A percentile compares a stretch with the other conserved stretches of the same genome.
Evolutionary conservation across 306 rosid genomes (phyloP).

Genomic region (Hippophae gyantsensis): DNA sequence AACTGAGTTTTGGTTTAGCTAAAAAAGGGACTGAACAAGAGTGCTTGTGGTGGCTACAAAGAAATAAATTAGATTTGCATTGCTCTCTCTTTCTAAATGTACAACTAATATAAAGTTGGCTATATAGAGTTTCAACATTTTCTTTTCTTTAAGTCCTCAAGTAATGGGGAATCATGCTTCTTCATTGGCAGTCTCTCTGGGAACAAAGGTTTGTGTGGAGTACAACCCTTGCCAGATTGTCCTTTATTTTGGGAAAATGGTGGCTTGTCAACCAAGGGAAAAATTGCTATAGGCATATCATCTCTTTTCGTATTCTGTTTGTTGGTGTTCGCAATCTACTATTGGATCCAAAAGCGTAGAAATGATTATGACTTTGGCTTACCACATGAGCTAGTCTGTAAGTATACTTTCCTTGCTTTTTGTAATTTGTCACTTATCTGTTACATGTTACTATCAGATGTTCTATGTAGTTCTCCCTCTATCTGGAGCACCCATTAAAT

Average conservation of each 20-base stretch:
- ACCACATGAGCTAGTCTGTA: constrained; percentile 80
- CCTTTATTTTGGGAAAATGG: constrained; percentile 85
- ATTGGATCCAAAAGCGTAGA: constrained; percentile 64
- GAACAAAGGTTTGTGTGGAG: constrained; percentile 85
- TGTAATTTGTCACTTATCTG: constrained; percentile 6
- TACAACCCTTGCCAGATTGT: constrained; percentile 60
- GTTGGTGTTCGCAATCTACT: constrained; percentile 46
- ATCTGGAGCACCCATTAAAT: neutral
- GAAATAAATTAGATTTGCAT: neutral
- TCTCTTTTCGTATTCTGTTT: constrained; percentile 40
- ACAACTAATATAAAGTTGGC: neutral
- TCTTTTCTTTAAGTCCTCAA: neutral
- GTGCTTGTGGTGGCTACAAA: neutral
- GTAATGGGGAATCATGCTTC: neutral
- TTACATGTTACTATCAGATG: neutral
- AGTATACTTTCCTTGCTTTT: constrained; percentile 31
- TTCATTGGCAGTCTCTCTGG: constrained; percentile 54
- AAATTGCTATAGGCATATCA: constrained; percentile 70
- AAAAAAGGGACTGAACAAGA: neutral
- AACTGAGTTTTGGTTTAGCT: no score
- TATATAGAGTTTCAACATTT: neutral
- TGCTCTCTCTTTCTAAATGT: neutral
- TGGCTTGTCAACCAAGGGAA: constrained; percentile 55
- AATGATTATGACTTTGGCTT: constrained; percentile 80
- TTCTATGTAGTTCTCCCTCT: neutral